Evolutionary conservation across 441 rosid species (phyloP), one percentile per base, ranked within the genome.

Genomic region (Eutrema salsugineum): DNA sequence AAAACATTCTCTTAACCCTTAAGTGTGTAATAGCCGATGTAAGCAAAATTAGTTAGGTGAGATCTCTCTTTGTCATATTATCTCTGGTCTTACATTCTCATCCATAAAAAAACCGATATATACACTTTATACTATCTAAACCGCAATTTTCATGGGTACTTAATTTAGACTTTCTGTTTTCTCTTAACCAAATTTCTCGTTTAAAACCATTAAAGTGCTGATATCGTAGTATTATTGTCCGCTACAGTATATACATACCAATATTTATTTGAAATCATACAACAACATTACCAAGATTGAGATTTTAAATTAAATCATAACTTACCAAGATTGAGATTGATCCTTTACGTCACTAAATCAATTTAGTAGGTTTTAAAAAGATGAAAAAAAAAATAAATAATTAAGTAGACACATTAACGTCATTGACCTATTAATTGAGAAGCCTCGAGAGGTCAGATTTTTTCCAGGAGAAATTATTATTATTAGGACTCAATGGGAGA

Each of bases 11-110:
- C 70, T 62, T 40, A 60, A 38, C 59, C 53, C 73, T 33, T 24
- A 61, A 61, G 57, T 60, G 35, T 24, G 2, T 8, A 44, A 46
- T 43, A 19, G 38, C 66, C 38, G 5, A 68, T 75, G 58, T 61
- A 61, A 75, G 49, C 64, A 54, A 36, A 27, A 68, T 27, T 60
- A 74, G 65, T 61, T 68, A 61, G 74, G 74, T 75, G 69, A 68
- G 70, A 53, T 68, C 38, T 67, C 43, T 27, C 64, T 68, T 53
- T 15, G 42, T 61, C 69, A 51, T 61, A 51, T 61, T 42, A 35
- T 24, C 24, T 70, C 59, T 42, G 56, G 63, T 74, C 63, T 16
- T 67, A 24, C 42, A 67, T 59, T 74, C 40, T 33, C 78, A 59
- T 22, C 50, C 11, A 14, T 19, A 11, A 16, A 11, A 22, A 24